phyloP scores from a whole-genome alignment of 257 asterid species.

The Salvia rosmarinus region DNA sequence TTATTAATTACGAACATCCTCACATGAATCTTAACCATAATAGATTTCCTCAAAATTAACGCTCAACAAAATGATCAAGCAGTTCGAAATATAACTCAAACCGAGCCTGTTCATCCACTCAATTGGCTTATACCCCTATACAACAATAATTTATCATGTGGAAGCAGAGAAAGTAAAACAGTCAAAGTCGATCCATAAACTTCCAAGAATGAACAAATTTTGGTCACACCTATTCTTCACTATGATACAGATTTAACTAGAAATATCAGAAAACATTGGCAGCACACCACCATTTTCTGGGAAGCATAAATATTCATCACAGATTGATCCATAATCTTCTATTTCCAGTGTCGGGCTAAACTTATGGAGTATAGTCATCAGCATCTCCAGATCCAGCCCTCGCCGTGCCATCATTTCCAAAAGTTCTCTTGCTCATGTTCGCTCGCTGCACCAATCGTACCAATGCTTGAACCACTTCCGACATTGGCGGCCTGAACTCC shows the following conservation, averaged over 20 bases:
- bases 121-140: neutral
- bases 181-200: conserved; percentile 18
- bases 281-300: neutral
- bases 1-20: too few relatives aligned
- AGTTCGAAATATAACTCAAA: too few relatives aligned
- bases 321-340: conserved; percentile 9
- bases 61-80: too few relatives aligned
- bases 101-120: too few relatives aligned
- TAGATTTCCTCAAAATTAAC: too few relatives aligned
- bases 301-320: conserved; percentile 25
- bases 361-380: conserved; percentile 53
- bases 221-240: conserved; percentile 36
- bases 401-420: conserved; percentile 64
- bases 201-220: conserved; percentile 41
- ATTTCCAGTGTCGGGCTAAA: neutral
- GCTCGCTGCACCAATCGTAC: conserved; percentile 94
- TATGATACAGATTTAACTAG: conserved; percentile 39
- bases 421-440: conserved; percentile 94
- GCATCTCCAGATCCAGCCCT: conserved; percentile 55
- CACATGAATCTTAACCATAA: too few relatives aligned
- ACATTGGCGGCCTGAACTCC: conserved; percentile 97
- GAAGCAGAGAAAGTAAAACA: neutral
- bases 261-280: conserved; percentile 6
- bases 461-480: conserved; percentile 94
- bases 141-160: neutral